Evolutionary conservation across 768 basidiomycete genomes (phyloP), one percentile per base, ranked within the genome.

Genomic region (Phanerodontia chrysosporium): DNA sequence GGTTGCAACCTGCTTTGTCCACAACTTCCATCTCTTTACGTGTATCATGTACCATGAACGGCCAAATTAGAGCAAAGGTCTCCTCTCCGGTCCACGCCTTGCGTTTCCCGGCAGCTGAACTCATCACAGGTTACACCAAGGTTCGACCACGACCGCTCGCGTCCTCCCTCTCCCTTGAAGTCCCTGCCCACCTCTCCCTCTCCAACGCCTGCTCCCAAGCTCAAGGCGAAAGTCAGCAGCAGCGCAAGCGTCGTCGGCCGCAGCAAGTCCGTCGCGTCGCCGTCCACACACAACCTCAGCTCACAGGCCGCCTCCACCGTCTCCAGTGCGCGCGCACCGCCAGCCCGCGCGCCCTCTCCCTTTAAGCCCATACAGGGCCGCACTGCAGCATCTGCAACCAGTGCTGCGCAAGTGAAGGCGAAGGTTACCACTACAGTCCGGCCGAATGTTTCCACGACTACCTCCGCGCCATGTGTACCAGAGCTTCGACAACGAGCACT

Each of bases 221-320:
- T 84, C 14, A 87, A 76, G 67, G 85, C 83, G 58, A 89, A 85
- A 71, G 76, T 89, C 39, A 87, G 83, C 65, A 79, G 74, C 60
- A 82, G 76, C 63, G 82, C 82, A 14, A 68, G 60, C 36, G 62
- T 70, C n/a, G 57, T 63, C 10, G 48, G 62, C 13, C 63, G 68
- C n/a, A n/a, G n/a, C 49, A 72, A 69, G 60, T 59, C 42, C 56
- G 62, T 49, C 58, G 68, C 48, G 66, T 68, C 30, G 61, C 69
- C 49, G 65, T 59, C 32, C 61, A 27, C 71, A 10, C 61, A 67
- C 9, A 55, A 63, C 49, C 65, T 66, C 58, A 65, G 59, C 57
- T 44, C 64, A n/a, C 58, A 60, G 35, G 28, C 64, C n/a, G n/a
- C n/a, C 4, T 52, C 58, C 1, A 44, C 39, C 3, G 39, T 39